Base-by-base conservation (phyloP, 2,329 filamentous ascomycete genomes). In the Tolypocladium guangdongense region DNA sequence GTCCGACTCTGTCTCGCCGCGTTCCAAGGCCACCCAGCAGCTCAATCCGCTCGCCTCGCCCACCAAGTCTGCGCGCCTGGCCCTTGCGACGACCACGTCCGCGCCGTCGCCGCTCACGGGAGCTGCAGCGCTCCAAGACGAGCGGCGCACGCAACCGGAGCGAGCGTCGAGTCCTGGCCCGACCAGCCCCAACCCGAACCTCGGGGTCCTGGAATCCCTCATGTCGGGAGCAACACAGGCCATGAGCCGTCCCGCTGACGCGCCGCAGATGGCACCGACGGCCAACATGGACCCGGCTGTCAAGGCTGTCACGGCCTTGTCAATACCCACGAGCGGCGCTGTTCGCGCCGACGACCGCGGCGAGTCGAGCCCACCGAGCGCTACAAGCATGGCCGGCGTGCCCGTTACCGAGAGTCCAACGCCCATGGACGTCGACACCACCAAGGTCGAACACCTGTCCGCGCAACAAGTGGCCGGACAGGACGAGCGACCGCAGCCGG, bases 181-280 rank as follows among this genome's bases (percentile, higher is more conserved):
- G 37, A 73, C 70, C 50, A 80, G 72, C 63, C 77, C 81, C 41
- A 80, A 80, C 52, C 75, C 78, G 22, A 71, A 72, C n/a, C 78
- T 80, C 52, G 74, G 70, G 55, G 77, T 74, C 35, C 67, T 83
- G 33, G 71, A 74, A 24, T 77, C 78, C 22, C 69, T 83, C 49
- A 74, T 82, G 70, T 77, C 78, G 37, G 75, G 75, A 46, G 74
- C 70, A 53, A 72, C 74, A 27, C 68, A 76, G 57, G 71, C 71
- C 49, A 78, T 83, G 71, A 82, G 78, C 64, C 78, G 77, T 55
- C 70, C 78, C n/a, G 70, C 75, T 53, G 79, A 82, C 64, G 74
- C 72, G 57, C 74, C 76, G n/a, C 71, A 65, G 57, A 54, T 64
- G 35, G 71, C 69, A 50, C 71, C 73, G 1, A 74, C 73, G 14